Percentiles rank a stretch among this genome's conserved stretches.
Conservation (phyloP, 495 filamentous ascomycete genomes). For the Thozetella sp. region DNA sequence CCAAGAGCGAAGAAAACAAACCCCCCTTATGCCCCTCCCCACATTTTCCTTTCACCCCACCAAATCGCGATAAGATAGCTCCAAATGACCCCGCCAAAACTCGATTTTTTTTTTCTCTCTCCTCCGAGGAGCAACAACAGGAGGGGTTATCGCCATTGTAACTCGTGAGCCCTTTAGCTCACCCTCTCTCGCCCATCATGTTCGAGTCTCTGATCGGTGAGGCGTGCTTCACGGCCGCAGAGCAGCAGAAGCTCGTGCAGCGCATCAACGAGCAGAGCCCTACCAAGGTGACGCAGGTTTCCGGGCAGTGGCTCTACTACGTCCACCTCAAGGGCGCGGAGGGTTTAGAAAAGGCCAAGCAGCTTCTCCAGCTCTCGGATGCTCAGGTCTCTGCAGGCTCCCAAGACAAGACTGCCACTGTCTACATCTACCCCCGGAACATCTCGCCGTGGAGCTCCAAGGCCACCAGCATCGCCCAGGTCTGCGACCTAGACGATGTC, state of each 20-base stretch:
- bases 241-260: conserved; percentile 49
- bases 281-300: conserved; percentile 39
- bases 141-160: background rate
- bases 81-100: background rate
- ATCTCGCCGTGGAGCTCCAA: conserved; percentile 98
- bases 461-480: conserved; percentile 88
- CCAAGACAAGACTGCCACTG: conserved; percentile 30
- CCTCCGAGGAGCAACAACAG: background rate
- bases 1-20: background rate
- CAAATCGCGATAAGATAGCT: background rate
- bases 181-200: background rate
- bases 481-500: conserved; percentile 79
- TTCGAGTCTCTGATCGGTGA: conserved; percentile 41
- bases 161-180: background rate
- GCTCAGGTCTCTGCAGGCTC: conserved; percentile 28
- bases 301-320: conserved; percentile 56
- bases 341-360: conserved; percentile 31
- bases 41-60: background rate
- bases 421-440: conserved; percentile 79
- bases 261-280: conserved; percentile 43
- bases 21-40: background rate
- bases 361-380: conserved; percentile 38
- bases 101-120: conserved; percentile 1
- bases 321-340: conserved; percentile 37
- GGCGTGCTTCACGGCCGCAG: conserved; percentile 50